Evolutionary conservation across 2,329 filamentous ascomycete species (phyloP).

Genomic region (Xylariaceae sp.): DNA sequence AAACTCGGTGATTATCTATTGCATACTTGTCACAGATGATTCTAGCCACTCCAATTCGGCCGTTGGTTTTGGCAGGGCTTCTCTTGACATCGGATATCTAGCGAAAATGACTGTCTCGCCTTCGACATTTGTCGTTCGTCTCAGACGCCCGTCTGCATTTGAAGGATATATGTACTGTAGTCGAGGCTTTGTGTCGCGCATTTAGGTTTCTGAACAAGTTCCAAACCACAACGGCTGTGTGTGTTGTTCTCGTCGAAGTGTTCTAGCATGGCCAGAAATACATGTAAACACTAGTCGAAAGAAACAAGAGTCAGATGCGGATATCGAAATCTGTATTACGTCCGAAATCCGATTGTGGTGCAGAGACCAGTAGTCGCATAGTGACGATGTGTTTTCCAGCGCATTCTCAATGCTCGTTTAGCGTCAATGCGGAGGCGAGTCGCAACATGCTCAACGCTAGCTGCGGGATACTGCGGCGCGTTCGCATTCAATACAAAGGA

Average conservation of each 20-base stretch:
- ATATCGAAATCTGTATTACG: conserved; percentile 9
- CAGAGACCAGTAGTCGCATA: neutral
- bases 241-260: neutral
- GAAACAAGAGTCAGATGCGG: conserved; percentile 10
- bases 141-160: neutral
- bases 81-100: conserved; percentile 1
- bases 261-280: conserved; percentile 6
- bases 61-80: conserved; percentile 4
- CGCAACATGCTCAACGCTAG: conserved; percentile 4
- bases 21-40: conserved; percentile 4
- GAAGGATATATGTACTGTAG: conserved; percentile 2
- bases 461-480: conserved; percentile 4
- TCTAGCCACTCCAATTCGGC: conserved; percentile 11
- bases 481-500: conserved; percentile 5
- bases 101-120: conserved; percentile 1
- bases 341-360: neutral
- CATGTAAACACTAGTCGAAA: conserved; percentile 11
- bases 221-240: conserved; percentile 1
- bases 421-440: conserved; percentile 6
- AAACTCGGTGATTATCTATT: conserved; percentile 10
- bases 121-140: neutral
- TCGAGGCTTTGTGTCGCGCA: conserved; percentile 4
- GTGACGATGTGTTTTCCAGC: neutral
- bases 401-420: neutral
- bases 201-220: neutral